Base-by-base conservation (phyloP, 345 rosid genomes). In the Dimocarpus longan region DNA sequence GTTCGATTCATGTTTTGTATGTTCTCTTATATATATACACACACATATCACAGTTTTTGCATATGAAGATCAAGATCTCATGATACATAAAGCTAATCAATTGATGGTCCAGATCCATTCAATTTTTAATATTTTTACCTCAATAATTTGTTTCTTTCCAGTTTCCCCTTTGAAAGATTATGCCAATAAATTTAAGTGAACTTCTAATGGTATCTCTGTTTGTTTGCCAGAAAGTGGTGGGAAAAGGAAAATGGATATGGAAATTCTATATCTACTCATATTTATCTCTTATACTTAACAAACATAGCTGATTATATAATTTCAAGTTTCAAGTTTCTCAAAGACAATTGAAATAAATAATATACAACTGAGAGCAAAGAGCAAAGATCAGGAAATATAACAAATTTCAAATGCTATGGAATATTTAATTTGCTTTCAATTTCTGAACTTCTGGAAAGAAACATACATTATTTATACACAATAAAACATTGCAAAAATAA, bases 221-320 rank as follows among this genome's bases (percentile, higher is more conserved):
- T 67, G 70, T 46, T 66, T 39, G 70, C 48, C 26, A 67, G 50
- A 67, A 67, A 67, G 48, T 67, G 50, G 12, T 8, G 24, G 43
- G 70, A 67, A 67, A 65, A 32, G 1, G 18, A 65, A 65, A 39
- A 40, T 67, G 24, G n/a, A 21, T 18, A 39, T 18, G 2, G 24
- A 40, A 39, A 39, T 66, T 44, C 21, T 66, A 44, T 39, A 66
- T 16, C 48, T 66, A 19, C 70, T 44, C 70, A 39, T 66, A 26
- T 40, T 66, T 21, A 16, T 37, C 42, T 5, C 16, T 6, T 26
- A 26, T 32, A 37, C 46, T 66, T 18, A 40, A 66, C 48, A 10
- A 18, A 11, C 18, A 66, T 16, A 40, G 21, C 10, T 71, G 43
- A 71, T 48, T 26, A 26, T 26, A 26, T 48, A 48, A 48, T 48